A percentile compares a stretch with the other conserved stretches of the same genome.
Conservation (phyloP, 176 grass and related monocot genomes). For the Melocanna baccifera region DNA sequence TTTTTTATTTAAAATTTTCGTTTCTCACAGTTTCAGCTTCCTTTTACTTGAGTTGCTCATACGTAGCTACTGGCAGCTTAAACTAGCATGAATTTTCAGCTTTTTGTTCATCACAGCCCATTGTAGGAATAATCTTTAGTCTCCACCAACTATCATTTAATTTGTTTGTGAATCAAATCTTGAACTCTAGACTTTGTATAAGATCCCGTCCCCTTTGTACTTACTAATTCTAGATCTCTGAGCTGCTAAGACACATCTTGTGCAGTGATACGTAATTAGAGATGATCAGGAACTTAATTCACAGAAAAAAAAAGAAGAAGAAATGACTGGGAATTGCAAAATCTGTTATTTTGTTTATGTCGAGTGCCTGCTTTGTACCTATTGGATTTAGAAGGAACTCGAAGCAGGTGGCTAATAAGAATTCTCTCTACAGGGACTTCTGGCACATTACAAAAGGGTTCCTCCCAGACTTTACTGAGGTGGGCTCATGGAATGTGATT, state of each 20-base stretch:
- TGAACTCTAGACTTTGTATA: background rate
- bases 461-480: conserved; percentile 86
- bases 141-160: background rate
- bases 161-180: background rate
- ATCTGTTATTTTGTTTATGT: background rate
- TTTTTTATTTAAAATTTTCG: too few species aligned
- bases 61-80: too few species aligned
- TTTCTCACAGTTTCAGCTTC: too few species aligned
- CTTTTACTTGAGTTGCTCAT: too few species aligned
- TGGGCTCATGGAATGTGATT: too few species aligned
- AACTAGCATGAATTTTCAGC: too few species aligned
- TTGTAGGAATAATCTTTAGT: background rate
- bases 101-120: too few species aligned
- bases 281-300: background rate
- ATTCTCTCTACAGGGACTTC: conserved; percentile 60
- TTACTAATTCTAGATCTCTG: background rate
- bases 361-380: background rate
- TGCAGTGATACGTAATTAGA: background rate
- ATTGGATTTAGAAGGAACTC: background rate
- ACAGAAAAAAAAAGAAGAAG: too few species aligned
- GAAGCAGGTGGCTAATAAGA: background rate
- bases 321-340: too few species aligned
- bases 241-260: background rate
- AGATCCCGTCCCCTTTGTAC: background rate
- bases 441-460: conserved; percentile 93